phyloP scores from a whole-genome alignment of 108 stramenopile species.

The Stephanodiscus triporus region DNA sequence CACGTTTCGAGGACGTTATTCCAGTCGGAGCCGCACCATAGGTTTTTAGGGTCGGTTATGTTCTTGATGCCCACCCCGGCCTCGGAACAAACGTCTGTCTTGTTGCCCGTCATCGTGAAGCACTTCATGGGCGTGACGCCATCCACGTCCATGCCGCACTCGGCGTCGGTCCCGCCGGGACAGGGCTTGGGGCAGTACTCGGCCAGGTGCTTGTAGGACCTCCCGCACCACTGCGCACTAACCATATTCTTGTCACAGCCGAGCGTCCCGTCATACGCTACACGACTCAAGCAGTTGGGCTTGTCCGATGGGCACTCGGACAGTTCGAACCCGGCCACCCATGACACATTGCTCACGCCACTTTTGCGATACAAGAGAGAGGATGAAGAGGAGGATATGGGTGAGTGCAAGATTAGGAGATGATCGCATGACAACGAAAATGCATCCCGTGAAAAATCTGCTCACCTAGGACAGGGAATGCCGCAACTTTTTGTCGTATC shows the following conservation, averaged over 20 bases:
- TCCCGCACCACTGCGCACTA: slow-evolving; percentile 40
- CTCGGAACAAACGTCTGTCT: slow-evolving; percentile 10
- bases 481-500: neutral
- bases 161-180: slow-evolving; percentile 39
- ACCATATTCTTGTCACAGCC: neutral
- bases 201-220: slow-evolving; percentile 44
- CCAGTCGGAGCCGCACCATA: slow-evolving; percentile 45
- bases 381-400: too few relatives aligned
- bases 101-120: slow-evolving; percentile 34
- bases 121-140: slow-evolving; percentile 32
- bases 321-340: too few relatives aligned
- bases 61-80: slow-evolving; percentile 41
- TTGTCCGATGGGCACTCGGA: neutral
- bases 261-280: neutral
- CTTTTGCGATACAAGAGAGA: too few relatives aligned
- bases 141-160: slow-evolving; percentile 32
- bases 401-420: too few relatives aligned
- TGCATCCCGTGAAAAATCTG: too few relatives aligned
- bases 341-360: neutral
- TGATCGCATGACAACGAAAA: too few relatives aligned
- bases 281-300: neutral
- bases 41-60: slow-evolving; percentile 34
- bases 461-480: neutral
- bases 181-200: slow-evolving; percentile 47
- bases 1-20: slow-evolving; percentile 45